phyloP scores from a whole-genome alignment of 2,329 filamentous ascomycete species.

The Pestalotiopsis sp. region DNA sequence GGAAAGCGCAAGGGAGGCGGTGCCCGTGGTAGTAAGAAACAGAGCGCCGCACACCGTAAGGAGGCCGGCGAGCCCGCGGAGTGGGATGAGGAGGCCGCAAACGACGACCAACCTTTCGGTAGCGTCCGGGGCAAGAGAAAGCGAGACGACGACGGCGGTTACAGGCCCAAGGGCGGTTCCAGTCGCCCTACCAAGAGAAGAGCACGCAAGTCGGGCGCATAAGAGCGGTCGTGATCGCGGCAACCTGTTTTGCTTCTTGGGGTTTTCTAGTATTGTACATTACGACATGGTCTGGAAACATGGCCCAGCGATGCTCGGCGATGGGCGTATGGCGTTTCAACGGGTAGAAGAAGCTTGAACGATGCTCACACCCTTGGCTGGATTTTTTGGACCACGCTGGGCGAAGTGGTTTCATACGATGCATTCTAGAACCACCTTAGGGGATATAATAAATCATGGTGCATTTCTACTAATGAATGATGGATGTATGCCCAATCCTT shows the following conservation, averaged over 20 bases:
- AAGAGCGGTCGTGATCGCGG: not conserved
- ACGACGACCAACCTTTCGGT: constrained; percentile 33
- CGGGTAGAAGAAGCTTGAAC: not conserved
- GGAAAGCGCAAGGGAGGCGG: constrained; percentile 33
- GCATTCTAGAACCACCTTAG: not conserved
- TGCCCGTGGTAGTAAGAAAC: constrained; percentile 39
- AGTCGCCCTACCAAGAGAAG: constrained; percentile 60
- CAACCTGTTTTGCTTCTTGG: not conserved
- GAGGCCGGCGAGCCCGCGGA: constrained; percentile 38
- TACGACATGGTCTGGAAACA: not conserved
- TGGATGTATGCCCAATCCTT: not conserved
- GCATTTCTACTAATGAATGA: not conserved
- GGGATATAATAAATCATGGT: not conserved
- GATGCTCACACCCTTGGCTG: not conserved
- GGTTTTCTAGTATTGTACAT: not conserved
- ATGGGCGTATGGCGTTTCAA: constrained; percentile 9
- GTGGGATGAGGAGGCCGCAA: constrained; percentile 37
- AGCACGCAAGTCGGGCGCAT: constrained; percentile 7
- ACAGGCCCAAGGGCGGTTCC: constrained; percentile 59
- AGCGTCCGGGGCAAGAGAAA: constrained; percentile 56
- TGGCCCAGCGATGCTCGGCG: not conserved
- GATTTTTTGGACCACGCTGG: not conserved
- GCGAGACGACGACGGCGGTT: constrained; percentile 60
- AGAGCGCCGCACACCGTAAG: constrained; percentile 34
- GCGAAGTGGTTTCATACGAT: not conserved